Base-by-base conservation (phyloP, 2,329 filamentous ascomycete genomes). In the Leptographium radiaticola region DNA sequence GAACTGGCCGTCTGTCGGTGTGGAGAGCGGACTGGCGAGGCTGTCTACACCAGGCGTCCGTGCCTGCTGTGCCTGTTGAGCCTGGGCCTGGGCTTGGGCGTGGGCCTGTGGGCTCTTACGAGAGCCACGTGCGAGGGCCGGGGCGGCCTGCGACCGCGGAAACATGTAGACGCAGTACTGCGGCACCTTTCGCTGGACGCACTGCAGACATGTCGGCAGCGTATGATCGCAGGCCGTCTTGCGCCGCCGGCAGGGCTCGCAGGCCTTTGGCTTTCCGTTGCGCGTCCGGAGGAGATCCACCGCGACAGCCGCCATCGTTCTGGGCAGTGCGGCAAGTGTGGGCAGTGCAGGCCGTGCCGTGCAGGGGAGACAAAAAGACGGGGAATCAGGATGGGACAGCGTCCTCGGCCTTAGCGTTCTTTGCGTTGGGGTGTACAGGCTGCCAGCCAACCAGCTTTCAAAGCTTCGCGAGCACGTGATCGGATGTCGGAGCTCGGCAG, bases 201-300 rank as follows among this genome's bases (percentile, higher is more conserved):
- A 53, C 34, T 36, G 51, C 4, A 9, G 20, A 15, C 51, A 52
- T 3, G 31, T 45, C 4, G 51, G 51, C 42, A 48, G 36, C 7
- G 51, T 53, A 20, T 53, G 44, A 20, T 53, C 43, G 15, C 51
- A 53, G 44, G 43, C 51, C n/a, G 38, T 45, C 30, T 53, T 53
- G n/a, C 51, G 33, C 44, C 44, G 38, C 31, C 34, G 34, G 36
- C 51, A 53, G 31, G 51, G 51, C 34, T 53, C 44, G 36, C 51
- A 53, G 18, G 51, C 51, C 43, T 53, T 48, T 36, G 46, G 46
- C 46, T 48, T 48, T 36, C 46, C 46, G n/a, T 48, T 48, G 30
- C 46, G 46, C 46, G 46, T 48, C 8, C 46, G 46, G 16, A 48
- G 46, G 12, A 48, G 46, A 48, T 48, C 46, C 46, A n/a, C 46